Base-by-base conservation (phyloP, 1,284 basidiomycete species). In the Schizophyllum amplum region DNA sequence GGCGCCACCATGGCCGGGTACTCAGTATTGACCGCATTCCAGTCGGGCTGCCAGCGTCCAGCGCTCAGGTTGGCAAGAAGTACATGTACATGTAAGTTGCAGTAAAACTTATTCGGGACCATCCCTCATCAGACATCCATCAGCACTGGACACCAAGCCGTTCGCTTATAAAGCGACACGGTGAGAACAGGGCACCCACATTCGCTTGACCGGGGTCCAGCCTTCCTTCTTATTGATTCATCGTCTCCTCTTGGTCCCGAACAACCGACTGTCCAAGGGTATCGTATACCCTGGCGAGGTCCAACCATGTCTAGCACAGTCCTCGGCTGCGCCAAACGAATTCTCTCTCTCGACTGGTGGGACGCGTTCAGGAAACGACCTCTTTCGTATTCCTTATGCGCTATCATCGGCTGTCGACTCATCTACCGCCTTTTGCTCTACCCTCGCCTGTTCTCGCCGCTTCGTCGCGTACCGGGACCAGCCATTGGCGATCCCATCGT, bases 401-500 rank as follows among this genome's bases (percentile, higher is more conserved):
- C 33, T 17, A 9, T 42, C 33, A 17, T 42, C 11, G 33, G 33
- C 15, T 62, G 52, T 51, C 20, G 58, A 13, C 46, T 66, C 25
- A 11, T 70, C 17, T 69, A 72, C 54, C 66, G 65, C 46, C 55
- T 71, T 26, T 48, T 70, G 21, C 52, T 78, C 5, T 74, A 72
- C 56, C 76, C 77, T 5, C 66, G 66, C 47, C 68, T 72, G 57
- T 60, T 76, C 55, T 78, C 76, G 1, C 75, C 75, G 20, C 65
- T 78, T 13, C 71, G 76, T 5, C 59, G 64, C 20, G 63, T 75
- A n/a, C 76, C 76, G 1, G 77, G 77, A 1, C 77, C 77, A 0
- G 69, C 76, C 5, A 63, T 73, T 2, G 69, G 69, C 1, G 67
- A 72, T 53, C 63, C 65, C 1, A 49, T 78, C 42, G 65, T 66